Conservation (phyloP, 331 rosid genomes). For the Cydonia oblonga region DNA sequence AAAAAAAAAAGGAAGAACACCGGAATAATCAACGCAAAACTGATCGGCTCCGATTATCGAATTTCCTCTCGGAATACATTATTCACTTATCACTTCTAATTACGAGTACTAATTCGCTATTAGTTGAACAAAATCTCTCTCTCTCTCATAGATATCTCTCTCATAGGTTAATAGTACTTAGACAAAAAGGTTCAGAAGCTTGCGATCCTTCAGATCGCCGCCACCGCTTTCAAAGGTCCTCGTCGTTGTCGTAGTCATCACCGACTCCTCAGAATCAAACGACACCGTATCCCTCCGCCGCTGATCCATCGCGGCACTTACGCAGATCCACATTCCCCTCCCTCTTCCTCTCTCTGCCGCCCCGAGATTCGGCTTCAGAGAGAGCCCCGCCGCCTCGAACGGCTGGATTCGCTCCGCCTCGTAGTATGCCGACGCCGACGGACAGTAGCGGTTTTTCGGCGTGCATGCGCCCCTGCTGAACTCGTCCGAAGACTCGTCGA, state of each 20-base stretch:
- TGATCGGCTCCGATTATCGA: not conserved
- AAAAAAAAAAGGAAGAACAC: not conserved
- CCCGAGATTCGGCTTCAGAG: not conserved
- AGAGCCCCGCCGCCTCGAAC: not conserved
- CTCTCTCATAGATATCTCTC: not conserved
- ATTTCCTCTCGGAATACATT: not conserved
- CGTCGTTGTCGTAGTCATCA: conserved; percentile 3
- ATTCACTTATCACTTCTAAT: not conserved
- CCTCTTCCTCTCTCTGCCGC: not conserved
- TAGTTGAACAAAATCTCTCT: not conserved
- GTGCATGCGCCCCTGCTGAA: not conserved
- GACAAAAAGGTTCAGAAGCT: conserved; percentile 43
- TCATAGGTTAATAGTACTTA: too few species aligned
- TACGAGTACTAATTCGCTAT: not conserved
- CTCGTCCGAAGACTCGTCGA: conserved; percentile 13
- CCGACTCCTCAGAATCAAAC: conserved; percentile 28
- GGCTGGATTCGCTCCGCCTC: conserved; percentile 3
- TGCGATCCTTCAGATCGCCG: conserved; percentile 11
- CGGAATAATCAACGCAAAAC: conserved; percentile 3
- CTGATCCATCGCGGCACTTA: not conserved
- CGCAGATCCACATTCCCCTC: not conserved
- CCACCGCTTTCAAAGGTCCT: conserved; percentile 16
- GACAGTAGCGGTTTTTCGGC: not conserved
- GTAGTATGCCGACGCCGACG: not conserved
- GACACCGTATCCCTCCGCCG: conserved; percentile 13